Base-by-base conservation (phyloP, 2,329 filamentous ascomycete genomes). In the Talaromyces sp. region DNA sequence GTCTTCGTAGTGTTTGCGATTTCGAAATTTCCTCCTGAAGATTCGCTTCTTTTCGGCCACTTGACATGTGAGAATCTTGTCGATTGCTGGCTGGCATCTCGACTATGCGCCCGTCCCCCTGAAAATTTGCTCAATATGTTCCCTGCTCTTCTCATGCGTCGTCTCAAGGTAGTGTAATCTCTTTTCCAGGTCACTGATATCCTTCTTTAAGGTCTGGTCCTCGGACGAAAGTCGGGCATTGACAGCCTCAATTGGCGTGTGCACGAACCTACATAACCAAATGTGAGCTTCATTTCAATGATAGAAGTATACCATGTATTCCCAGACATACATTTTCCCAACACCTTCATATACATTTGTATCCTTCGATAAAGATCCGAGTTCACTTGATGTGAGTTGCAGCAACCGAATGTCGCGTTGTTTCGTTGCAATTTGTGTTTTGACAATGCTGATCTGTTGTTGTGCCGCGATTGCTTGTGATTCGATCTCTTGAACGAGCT, bases 401-500 rank as follows among this genome's bases (percentile, higher is more conserved):
- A 96, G 85, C 80, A 97, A 88, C 53, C 95, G 92, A 75, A 91
- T 89, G 76, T 98, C 94, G 66, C 93, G 88, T 78, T 94, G 91
- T 80, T 96, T 97, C 67, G 88, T 84, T 7, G 88, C 86, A 71
- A 97, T 91, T 78, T 97, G 93, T 11, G 91, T 87, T 73, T 91
- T 91, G 68, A 94, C 91, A 66, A 97, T 85, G 69, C 88, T 86
- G 75, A 98, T 94, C 79, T 98, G 93, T 80, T 98, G 93, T 79
- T 97, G 92, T 17, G 95, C 91, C 68, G 89, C 89, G 47, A 91
- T 82, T 15, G 93, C 93, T 77, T 96, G 95, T 69, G 89, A 88
- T 81, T 97, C 93, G 73, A 98, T 97, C 81, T 98, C 95, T 78
- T 91, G 90, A 72, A 97, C 88, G 68, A 97, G 84, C 94, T 97